Conservation (phyloP, 495 filamentous ascomycete genomes). For the Penicillium maclennaniae region DNA sequence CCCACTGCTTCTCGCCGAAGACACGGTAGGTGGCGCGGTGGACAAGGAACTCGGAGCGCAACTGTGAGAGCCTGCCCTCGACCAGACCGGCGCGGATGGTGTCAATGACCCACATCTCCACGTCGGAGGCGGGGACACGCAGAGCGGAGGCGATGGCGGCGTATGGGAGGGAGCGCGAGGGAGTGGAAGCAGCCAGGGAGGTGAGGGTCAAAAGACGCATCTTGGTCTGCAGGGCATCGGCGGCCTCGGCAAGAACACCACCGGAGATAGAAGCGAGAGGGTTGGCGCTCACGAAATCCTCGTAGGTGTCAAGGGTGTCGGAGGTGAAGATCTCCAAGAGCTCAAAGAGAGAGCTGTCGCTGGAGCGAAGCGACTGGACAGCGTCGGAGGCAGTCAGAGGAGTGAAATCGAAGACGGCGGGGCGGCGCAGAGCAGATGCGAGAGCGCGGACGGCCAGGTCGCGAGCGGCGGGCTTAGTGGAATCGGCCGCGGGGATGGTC, state of each 20-base stretch:
- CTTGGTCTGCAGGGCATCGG: conserved; percentile 81
- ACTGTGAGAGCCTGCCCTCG: conserved; percentile 89
- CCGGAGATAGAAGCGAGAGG: conserved; percentile 42
- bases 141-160: conserved; percentile 74
- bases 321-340: conserved; percentile 93
- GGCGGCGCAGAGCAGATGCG: conserved; percentile 71
- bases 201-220: conserved; percentile 94
- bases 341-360: conserved; percentile 78
- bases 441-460: conserved; percentile 80
- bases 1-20: conserved; percentile 97
- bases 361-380: conserved; percentile 79
- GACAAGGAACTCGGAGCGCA: conserved; percentile 86
- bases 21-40: conserved; percentile 93
- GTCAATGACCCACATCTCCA: conserved; percentile 98
- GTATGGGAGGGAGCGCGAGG: conserved; percentile 82
- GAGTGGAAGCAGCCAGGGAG: conserved; percentile 76
- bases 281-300: conserved; percentile 67
- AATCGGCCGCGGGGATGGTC: conserved; percentile 73
- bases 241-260: conserved; percentile 53
- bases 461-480: conserved; percentile 66
- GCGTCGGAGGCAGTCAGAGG: conserved; percentile 82
- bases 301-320: conserved; percentile 89
- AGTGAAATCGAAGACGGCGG: conserved; percentile 86
- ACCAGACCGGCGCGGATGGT: conserved; percentile 91
- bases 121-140: conserved; percentile 73